Base-by-base conservation (phyloP, 768 basidiomycete species). In the Pulveroboletus sp. region DNA sequence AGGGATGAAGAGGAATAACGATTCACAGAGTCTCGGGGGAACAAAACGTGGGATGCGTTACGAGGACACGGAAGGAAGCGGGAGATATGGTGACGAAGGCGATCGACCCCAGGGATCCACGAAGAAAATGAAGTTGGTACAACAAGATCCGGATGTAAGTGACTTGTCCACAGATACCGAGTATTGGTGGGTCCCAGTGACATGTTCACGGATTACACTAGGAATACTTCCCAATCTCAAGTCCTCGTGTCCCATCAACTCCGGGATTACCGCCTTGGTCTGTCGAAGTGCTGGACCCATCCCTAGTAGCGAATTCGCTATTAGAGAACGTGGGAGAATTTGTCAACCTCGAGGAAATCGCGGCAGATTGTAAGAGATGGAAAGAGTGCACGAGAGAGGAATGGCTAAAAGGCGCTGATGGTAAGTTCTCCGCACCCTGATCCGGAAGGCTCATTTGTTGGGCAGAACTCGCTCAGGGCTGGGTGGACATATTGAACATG, bases 381-480 rank as follows among this genome's bases (percentile, higher is more conserved):
- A 59, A 39, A 35, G 58, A 57, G 11, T 65, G 66, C 32, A 55
- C 65, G 8, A 61, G 40, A 33, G 66, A 67, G 17, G 65, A 67
- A 42, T 67, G 66, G 67, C 18, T 69, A 21, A 60, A 63, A 44
- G 66, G 58, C 17, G 49, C 57, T 17, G 67, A 69, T 15, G 56
- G 66, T 69, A n/a, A 45, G 63, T 47, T 40, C 28, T 31, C 14
- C 24, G 5, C n/a, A 31, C 35, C 21, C 17, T 39, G 37, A 27
- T 21, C 12, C 5, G 18, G 39, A 5, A 31, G 27, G 30, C 51
- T 46, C 24, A 59, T 27, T 7, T 14, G 36, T 36, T 43, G n/a
- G 36, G 32, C 44, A 65, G 66, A 51, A 48, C 39, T 63, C n/a
- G 49, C 50, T 15, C 31, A 59, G 35, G 51, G 57, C 11, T 59